Evolutionary conservation across 257 asterid species (phyloP).

Genomic region (Dorcoceras hygrometricum): DNA sequence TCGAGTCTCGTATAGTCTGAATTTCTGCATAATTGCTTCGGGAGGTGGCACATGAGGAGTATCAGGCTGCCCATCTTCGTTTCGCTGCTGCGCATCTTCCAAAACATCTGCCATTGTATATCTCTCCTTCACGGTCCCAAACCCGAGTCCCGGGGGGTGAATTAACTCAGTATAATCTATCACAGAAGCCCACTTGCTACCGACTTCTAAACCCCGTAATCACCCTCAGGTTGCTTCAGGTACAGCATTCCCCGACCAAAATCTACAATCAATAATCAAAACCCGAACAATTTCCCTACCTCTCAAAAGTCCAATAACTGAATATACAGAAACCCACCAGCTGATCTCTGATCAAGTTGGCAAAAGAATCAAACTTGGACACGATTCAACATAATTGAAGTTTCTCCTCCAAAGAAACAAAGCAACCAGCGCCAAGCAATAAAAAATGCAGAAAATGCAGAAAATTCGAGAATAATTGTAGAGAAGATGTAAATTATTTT

Average conservation of each 20-base stretch:
- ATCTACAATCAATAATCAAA: neutral
- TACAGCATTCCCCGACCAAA: slow-evolving; percentile 32
- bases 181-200: slow-evolving; percentile 11
- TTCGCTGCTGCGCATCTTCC: slow-evolving; percentile 24
- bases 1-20: slow-evolving; percentile 61
- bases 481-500: slow-evolving; percentile 3
- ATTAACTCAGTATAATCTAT: slow-evolving; percentile 37
- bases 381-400: slow-evolving; percentile 1
- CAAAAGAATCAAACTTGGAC: neutral
- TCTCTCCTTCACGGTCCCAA: slow-evolving; percentile 35
- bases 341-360: slow-evolving; percentile 13
- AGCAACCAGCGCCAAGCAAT: neutral
- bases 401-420: neutral
- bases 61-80: slow-evolving; percentile 22
- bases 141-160: slow-evolving; percentile 62
- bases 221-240: slow-evolving; percentile 37
- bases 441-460: neutral
- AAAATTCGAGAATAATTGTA: slow-evolving; percentile 8
- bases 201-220: slow-evolving; percentile 28
- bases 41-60: slow-evolving; percentile 24
- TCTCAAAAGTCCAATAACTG: slow-evolving; percentile 5
- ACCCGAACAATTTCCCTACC: slow-evolving; percentile 1
- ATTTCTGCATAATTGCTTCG: slow-evolving; percentile 55
- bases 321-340: neutral
- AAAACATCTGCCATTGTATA: slow-evolving; percentile 32